Base-by-base conservation (phyloP, 2,329 filamentous ascomycete genomes). In the Thielaviopsis ethacetica region DNA sequence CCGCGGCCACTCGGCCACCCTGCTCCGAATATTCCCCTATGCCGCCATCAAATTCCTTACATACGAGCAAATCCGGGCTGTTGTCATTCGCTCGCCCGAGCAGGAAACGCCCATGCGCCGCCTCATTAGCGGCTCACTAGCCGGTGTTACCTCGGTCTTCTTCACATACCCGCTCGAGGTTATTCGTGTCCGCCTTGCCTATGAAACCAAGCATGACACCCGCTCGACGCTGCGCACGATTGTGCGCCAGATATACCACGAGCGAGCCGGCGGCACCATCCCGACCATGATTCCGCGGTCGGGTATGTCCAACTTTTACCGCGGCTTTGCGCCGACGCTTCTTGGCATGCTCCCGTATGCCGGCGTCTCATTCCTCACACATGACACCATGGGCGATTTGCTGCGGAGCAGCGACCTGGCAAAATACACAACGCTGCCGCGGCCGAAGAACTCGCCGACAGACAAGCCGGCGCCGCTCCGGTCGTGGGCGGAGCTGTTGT, bases 11-110 rank as follows among this genome's bases (percentile, higher is more conserved):
- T 96, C 90, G 3, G 93, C 91, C 2, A 98, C 93, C 0, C 76
- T 98, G 2, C 77, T 97, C 57, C 85, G 93, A 63, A 95, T 98
- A 63, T 98, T 97, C 66, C 93, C 93, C 5, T 98, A 98, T 70
- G 93, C 91, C 17, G 91, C 88, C 53, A 95, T 97, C 72, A 98
- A 98, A 68, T 98, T 98, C 68, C 80, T 98, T 50, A 91, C 91
- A 53, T 98, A 98, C 73, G 93, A 98, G 71, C 93, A 98, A 71
- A 88, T 96, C 63, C 87, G 93, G 61, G 82, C 85, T 13, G 67
- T 84, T 15, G 68, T 97, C 34, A 97, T 98, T 62, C 80, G 80
- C 1, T 75, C 72, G 44, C 81, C 76, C 56, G 75, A 84, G 5
- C 78, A 94, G 60, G 93, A 98, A 69, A 97, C 91, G 0, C 80